Evolutionary conservation across 345 rosid genomes (phyloP), one percentile per base, ranked within the genome.

Genomic region (Hibiscus trionum): DNA sequence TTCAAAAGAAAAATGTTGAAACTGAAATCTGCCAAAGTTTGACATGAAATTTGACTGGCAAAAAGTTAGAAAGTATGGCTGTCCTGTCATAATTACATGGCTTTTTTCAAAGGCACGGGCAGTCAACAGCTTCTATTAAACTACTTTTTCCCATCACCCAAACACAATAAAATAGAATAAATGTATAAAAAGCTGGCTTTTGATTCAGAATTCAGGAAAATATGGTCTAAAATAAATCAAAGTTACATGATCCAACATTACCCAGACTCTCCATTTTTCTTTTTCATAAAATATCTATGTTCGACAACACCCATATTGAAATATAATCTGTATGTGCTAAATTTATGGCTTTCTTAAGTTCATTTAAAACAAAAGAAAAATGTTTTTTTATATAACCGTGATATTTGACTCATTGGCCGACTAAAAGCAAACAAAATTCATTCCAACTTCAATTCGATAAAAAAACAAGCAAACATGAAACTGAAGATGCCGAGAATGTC

Each of bases 61-160:
- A 16, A 5, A 50, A 50, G 7, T 4, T 15, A 4, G 14, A 31
- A 69, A 69, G 72, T 52, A 69, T 52, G 47, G 35, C 27, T 69
- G 60, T 4, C 44, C 44, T 68, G 58, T 4, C 46, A 69, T 69
- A 69, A 69, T 69, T 69, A 69, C 59, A 69, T 50, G 26, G n/a
- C 72, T 27, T 50, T 68, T 7, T 16, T 60, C 71, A 50, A 49
- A 16, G 71, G 21, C 27, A 15, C 21, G 12, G 9, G 27, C 46
- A n/a, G 29, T 50, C n/a, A 68, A 49, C 44, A 50, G 56, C 24
- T 49, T 67, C 46, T 31, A 69, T 4, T 17, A 50, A 68, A 4
- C 19, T 16, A 7, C 56, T 69, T 50, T 29, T 52, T 7, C 60
- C 27, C 19, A 29, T 11, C 56, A 37, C n/a, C 42, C 59, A 29